Base-by-base conservation (phyloP, 2,329 filamentous ascomycete species). In the Dactylellina sp. region DNA sequence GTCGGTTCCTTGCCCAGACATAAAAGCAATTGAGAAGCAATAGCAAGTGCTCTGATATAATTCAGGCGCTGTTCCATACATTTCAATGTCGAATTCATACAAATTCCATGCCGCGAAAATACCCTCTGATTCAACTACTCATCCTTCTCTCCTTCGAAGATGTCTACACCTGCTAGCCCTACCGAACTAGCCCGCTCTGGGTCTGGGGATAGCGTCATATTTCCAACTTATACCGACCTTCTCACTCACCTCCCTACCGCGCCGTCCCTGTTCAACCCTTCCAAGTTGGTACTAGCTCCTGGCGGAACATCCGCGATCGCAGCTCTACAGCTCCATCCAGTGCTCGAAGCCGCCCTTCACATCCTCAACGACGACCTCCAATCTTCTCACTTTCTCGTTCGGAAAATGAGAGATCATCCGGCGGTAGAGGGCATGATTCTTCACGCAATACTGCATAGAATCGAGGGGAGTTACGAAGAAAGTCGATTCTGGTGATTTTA, bases 381-480 rank as follows among this genome's bases (percentile, higher is more conserved):
- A 2, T 81, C 80, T 18, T 84, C 84, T 0, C 84, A 86, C 78
- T 86, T 86, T 77, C 80, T 86, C 0, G 80, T 84, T 22, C 81
- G 84, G 0, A 83, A 86, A 75, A 85, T 85, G 84, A 82, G 85
- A 78, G 81, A 82, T 7, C 77, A 81, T 12, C 84, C 84, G 0
- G 83, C 83, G 0, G 80, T 80, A 42, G 85, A 86, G 72, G 83
- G 82, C 14, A 86, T 86, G 84, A 82, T 83, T 40, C 79, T 85
- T 1, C 84, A 86, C 74, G 82, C 82, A 2, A 82, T 86, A 12
- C 77, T 86, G 71, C 84, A 86, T 66, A 80, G 84, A 0, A 80
- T 84, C 24, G 85, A 86, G 77, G 84, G 84, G 2, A 84, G 86
- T 64, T 82, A 84, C 59, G 79, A 82, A 22, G 85, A 86, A 74